Base-by-base conservation (phyloP, 305 asterid genomes). In the Fraxinus velutina region DNA sequence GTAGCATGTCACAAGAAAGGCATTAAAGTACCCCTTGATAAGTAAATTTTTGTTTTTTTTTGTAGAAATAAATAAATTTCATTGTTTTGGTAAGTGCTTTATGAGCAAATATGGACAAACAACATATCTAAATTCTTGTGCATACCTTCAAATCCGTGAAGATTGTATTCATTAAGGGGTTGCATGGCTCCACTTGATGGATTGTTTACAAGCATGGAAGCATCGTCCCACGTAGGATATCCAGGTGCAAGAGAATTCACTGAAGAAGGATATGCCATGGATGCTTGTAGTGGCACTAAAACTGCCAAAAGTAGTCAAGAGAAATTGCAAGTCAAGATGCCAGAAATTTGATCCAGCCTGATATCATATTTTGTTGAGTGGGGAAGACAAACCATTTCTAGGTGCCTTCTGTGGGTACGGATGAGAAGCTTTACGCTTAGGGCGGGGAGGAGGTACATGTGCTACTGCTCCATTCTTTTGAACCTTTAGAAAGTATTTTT, bases 401-500 rank as follows among this genome's bases (percentile, higher is more conserved):
- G 92, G 90, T 68, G 99, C 99, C 90, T 95, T 95, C 80, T 95
- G 99, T 4, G 99, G 99, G 85, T 95, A 95, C 44, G 99, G 98
- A 88, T 95, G 99, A 86, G 97, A 76, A 24, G 99, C 96, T 92
- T 95, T 95, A 75, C 99, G 96, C 91, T 95, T 95, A n/a, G 99
- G 99, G 78, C 98, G 99, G 83, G 99, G 99, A 50, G 99, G 99
- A 72, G 99, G 99, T 47, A 95, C 97, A 79, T 95, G 98, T 47
- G 99, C 98, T 34, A 76, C 85, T 73, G 98, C 85, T 79, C 99
- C 98, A 83, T 95, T 95, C 92, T 95, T 95, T 78, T 95, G 98
- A 84, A 95, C 97, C 90, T 95, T 95, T 76, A 93, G 84, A 86
- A 95, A 93, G 89, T 95, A 95, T 82, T 95, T 95, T 81, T 95